Evolutionary conservation across 2,329 filamentous ascomycete species (phyloP).

Genomic region (Tolypocladium amazonense): DNA sequence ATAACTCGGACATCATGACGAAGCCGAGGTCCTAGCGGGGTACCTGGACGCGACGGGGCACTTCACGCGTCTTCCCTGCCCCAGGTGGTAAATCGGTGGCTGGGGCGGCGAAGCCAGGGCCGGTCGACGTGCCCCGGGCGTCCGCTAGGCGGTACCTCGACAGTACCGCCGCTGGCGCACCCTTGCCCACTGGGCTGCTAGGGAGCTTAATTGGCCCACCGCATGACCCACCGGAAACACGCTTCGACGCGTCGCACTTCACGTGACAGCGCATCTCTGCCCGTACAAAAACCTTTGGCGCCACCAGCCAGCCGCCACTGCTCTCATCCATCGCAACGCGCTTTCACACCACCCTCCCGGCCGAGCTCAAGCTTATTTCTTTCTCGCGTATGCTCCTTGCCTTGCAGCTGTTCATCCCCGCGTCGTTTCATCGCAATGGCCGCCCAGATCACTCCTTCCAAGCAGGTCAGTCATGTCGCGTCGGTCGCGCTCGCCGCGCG

Average conservation of each 20-base stretch:
- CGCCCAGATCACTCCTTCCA: slow-evolving; percentile 54
- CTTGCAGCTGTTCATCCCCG: slow-evolving; percentile 4
- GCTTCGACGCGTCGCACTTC: slow-evolving; percentile 22
- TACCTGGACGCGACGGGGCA: slow-evolving; percentile 11
- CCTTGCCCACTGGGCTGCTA: slow-evolving; percentile 3
- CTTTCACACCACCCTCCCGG: slow-evolving; percentile 11
- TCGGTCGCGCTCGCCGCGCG: neutral
- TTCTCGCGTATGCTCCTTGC: slow-evolving; percentile 8
- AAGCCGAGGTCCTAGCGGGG: slow-evolving; percentile 5
- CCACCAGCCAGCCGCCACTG: slow-evolving; percentile 11
- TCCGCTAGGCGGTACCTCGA: slow-evolving; percentile 4
- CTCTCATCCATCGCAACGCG: slow-evolving; percentile 16
- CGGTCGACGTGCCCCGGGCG: neutral
- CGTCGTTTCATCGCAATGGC: slow-evolving; percentile 48
- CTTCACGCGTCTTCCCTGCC: slow-evolving; percentile 10
- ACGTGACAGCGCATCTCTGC: slow-evolving; percentile 25
- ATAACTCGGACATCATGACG: slow-evolving; percentile 12
- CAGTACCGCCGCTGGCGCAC: neutral
- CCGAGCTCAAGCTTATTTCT: slow-evolving; percentile 9
- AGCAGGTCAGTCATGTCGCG: slow-evolving; percentile 38
- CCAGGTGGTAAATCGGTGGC: slow-evolving; percentile 4
- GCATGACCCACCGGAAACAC: slow-evolving; percentile 13
- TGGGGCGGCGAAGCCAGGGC: slow-evolving; percentile 3
- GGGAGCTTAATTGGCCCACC: slow-evolving; percentile 14
- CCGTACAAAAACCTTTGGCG: slow-evolving; percentile 28